phyloP scores from a whole-genome alignment of 1,284 basidiomycete genomes.

The Sanghuangporus weigelae region DNA sequence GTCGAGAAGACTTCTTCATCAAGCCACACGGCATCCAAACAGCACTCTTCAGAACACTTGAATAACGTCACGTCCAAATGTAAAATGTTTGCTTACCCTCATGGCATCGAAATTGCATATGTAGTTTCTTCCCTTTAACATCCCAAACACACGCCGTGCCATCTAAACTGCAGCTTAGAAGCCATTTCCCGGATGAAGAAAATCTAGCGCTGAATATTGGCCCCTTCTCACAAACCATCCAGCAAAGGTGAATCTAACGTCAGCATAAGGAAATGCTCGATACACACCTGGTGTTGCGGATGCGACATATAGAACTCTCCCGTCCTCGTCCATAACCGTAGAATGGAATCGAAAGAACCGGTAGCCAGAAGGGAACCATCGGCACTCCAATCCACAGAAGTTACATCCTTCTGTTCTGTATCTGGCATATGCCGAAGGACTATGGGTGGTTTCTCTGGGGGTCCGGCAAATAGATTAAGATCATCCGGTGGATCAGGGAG shows the following conservation, averaged over 20 bases:
- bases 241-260: constrained; percentile 23
- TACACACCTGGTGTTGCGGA: constrained; percentile 56
- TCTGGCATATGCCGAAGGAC: constrained; percentile 46
- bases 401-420: constrained; percentile 53
- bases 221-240: constrained; percentile 42
- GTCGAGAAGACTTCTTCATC: constrained; percentile 67
- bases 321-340: constrained; percentile 54
- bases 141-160: constrained; percentile 75
- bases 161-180: constrained; percentile 70
- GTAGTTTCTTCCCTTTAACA: constrained; percentile 52
- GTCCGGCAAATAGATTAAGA: constrained; percentile 23
- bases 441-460: constrained; percentile 34
- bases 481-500: constrained; percentile 40
- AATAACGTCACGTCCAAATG: neutral
- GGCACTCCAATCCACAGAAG: constrained; percentile 67
- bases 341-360: constrained; percentile 66
- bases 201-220: constrained; percentile 73
- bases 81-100: constrained; percentile 39
- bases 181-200: constrained; percentile 62
- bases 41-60: constrained; percentile 46
- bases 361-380: constrained; percentile 70
- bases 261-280: neutral
- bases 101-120: constrained; percentile 60
- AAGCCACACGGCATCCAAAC: constrained; percentile 79
- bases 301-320: constrained; percentile 59